Conservation (phyloP, 202 grass and related monocot genomes). For the Bolboschoenoplectus hybrid region DNA sequence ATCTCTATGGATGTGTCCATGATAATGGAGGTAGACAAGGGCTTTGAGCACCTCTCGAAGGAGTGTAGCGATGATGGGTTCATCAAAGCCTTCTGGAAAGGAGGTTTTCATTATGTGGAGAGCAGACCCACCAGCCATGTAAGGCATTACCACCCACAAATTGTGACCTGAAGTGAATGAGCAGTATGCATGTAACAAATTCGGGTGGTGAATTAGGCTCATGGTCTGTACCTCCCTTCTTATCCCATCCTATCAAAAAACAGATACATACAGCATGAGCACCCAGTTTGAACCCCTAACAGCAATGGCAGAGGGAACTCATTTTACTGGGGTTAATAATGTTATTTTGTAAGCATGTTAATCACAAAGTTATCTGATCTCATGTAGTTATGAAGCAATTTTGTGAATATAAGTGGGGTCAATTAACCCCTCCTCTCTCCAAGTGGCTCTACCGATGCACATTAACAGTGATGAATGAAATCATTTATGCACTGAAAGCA, state of each 20-base stretch:
- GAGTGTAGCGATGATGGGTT: slow-evolving; percentile 87
- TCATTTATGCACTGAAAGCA: not conserved
- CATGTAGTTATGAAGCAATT: not conserved
- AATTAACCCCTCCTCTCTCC: not conserved
- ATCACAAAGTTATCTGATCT: not conserved
- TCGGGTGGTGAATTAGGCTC: slow-evolving; percentile 89
- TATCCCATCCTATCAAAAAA: slow-evolving; percentile 80
- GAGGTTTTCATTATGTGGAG: slow-evolving; percentile 95
- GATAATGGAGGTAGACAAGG: slow-evolving; percentile 87
- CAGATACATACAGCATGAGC: not conserved
- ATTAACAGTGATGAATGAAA: not conserved
- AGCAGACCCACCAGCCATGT: slow-evolving; percentile 84
- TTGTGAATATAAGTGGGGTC: not conserved
- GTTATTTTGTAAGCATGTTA: not conserved
- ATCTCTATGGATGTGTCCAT: slow-evolving; percentile 97
- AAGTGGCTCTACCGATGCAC: not conserved
- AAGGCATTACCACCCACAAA: slow-evolving; percentile 99
- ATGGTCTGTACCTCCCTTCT: slow-evolving; percentile 95
- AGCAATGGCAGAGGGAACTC: not conserved
- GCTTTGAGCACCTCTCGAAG: slow-evolving; percentile 90
- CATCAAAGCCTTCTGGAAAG: slow-evolving; percentile 93
- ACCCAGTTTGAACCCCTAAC: not conserved
- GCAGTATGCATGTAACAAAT: slow-evolving; percentile 76
- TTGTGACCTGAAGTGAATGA: slow-evolving; percentile 76
- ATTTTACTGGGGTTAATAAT: not conserved